These are phyloP conservation scores for Zalerion maritima DNA, from an alignment of 495 filamentous ascomycete genomes.

Conservation along the genomic window DNA sequence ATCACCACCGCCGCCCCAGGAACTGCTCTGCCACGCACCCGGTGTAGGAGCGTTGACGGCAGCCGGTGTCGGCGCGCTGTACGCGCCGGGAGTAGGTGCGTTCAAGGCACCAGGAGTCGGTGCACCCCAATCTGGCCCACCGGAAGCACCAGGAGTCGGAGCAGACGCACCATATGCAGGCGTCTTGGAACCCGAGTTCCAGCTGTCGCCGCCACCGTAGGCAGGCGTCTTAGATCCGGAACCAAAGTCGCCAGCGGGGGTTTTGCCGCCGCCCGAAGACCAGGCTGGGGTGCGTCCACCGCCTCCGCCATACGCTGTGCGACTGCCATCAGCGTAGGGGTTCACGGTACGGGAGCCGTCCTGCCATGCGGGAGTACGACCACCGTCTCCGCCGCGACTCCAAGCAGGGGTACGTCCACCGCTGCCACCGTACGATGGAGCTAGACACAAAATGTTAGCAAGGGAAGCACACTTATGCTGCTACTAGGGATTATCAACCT, in stretches of 20 bases:
- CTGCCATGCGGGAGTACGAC: slow-evolving; percentile 69
- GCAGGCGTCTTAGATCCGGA: slow-evolving; percentile 61
- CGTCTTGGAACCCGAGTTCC: slow-evolving; percentile 59
- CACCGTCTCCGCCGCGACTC: slow-evolving; percentile 38
- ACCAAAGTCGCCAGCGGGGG: slow-evolving; percentile 47
- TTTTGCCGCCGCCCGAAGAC: slow-evolving; percentile 39
- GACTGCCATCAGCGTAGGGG: slow-evolving; percentile 65
- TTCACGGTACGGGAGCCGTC: slow-evolving; percentile 63
- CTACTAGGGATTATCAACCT: slow-evolving; percentile 18
- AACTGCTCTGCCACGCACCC: slow-evolving; percentile 32
- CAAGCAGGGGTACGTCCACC: slow-evolving; percentile 60
- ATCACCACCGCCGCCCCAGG: slow-evolving; percentile 21
- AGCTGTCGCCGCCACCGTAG: slow-evolving; percentile 50
- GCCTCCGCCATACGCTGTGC: slow-evolving; percentile 53
- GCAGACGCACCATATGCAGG: slow-evolving; percentile 50
- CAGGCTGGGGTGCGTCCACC: slow-evolving; percentile 36
- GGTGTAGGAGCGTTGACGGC: slow-evolving; percentile 68
- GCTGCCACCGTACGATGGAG: slow-evolving; percentile 35
- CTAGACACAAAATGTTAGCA: slow-evolving; percentile 26
- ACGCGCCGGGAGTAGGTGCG: slow-evolving; percentile 63
- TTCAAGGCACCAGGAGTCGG: slow-evolving; percentile 41
- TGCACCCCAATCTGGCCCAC: slow-evolving; percentile 33
- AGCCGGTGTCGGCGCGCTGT: slow-evolving; percentile 59
- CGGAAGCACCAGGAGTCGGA: slow-evolving; percentile 39
- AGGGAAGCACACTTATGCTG: not conserved